A percentile compares a stretch with the other conserved stretches of the same genome.
These are phyloP conservation scores for Leccinum incarnatum DNA, from an alignment of 768 basidiomycete species.

Conservation along the genomic window DNA sequence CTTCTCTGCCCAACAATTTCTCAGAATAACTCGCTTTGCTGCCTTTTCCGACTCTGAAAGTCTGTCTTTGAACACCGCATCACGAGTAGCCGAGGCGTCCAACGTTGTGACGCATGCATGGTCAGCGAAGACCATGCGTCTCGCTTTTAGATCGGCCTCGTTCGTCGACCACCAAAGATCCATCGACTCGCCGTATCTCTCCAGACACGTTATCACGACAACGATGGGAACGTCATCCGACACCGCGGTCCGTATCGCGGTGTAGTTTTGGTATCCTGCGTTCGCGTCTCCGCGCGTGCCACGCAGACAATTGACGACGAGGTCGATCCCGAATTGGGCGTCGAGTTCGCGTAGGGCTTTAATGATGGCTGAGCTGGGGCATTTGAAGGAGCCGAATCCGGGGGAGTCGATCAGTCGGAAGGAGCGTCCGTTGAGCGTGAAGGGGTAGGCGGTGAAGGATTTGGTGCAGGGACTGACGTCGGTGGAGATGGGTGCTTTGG, in stretches of 20 bases:
- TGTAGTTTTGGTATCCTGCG: constrained; percentile 28
- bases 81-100: constrained; percentile 15
- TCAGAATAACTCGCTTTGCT: constrained; percentile 23
- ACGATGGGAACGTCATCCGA: constrained; percentile 33
- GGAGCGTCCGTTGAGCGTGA: constrained; percentile 26
- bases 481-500: constrained; percentile 24
- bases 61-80: constrained; percentile 22
- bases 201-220: constrained; percentile 30
- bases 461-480: constrained; percentile 30
- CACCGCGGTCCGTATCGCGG: constrained; percentile 27
- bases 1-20: constrained; percentile 29
- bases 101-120: constrained; percentile 41
- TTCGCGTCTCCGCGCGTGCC: constrained; percentile 29
- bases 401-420: constrained; percentile 32
- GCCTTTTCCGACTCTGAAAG: constrained; percentile 21
- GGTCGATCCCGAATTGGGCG: constrained; percentile 26
- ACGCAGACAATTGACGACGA: constrained; percentile 28
- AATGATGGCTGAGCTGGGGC: constrained; percentile 20
- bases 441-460: constrained; percentile 21
- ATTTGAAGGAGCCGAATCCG: constrained; percentile 29
- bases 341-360: constrained; percentile 30
- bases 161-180: constrained; percentile 41
- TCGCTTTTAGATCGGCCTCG: constrained; percentile 28
- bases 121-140: constrained; percentile 37
- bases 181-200: constrained; percentile 32